Base-by-base conservation (phyloP, 495 filamentous ascomycete species). In the Xanthoparmelia taractica region DNA sequence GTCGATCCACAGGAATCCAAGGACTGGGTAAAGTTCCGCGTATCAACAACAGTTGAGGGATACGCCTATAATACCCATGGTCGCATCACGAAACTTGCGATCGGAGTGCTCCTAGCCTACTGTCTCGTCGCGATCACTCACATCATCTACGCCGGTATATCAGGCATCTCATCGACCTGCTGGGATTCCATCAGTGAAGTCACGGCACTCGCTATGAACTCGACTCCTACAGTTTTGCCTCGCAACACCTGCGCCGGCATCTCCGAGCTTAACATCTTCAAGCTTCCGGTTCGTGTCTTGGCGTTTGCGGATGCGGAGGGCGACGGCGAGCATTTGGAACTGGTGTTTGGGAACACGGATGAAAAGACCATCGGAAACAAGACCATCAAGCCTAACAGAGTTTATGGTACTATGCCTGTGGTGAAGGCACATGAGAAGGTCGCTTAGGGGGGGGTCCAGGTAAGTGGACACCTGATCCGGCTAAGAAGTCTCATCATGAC, bases 241-340 rank as follows among this genome's bases (percentile, higher is more conserved):
- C 63, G 63, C 20, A 68, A 68, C 55, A 68, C 66, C 13, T 66
- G 63, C 33, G 63, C 63, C 48, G 66, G 63, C 8, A 66, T 68
- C 23, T 59, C 36, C 29, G 60, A 68, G 34, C 31, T 68, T 5
- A 29, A 63, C 45, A 66, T 68, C 43, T 68, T 65, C 52, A 58
- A 65, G 40, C 45, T 64, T 11, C 63, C 59, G 10, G 66, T 66
- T 11, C 66, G 59, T 4, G 63, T 65, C 20, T 34, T 68, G 31
- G 45, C 60, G 1, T 38, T 25, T 2, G 41, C 31, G 11, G 66
- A 68, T 41, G 43, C 48, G 6, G 56, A 68, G 33, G 63, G 63
- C 20, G 63, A 68, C 13, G 45, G 58, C 34, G 63, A 65, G 43
- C 63, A 66, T 48, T 48, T 68, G 54, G 63, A 68, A 23, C 63